Percentiles rank a stretch among this genome's conserved stretches.
Conservation (phyloP, 208 protist genomes). For the Leishmania mexicana region DNA sequence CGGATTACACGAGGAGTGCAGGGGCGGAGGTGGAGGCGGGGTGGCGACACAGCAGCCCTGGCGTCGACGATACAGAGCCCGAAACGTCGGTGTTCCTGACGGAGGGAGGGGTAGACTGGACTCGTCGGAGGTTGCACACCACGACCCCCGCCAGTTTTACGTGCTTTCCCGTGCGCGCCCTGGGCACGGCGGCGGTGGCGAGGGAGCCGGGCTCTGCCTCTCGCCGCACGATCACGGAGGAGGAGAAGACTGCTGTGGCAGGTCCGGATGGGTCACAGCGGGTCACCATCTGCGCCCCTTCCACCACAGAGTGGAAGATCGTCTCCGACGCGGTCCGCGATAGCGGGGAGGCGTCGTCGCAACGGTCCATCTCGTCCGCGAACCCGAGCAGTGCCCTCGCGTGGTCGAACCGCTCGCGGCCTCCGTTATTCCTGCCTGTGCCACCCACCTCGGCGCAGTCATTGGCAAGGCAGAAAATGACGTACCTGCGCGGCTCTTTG, state of each 20-base stretch:
- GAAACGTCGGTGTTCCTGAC: constrained; percentile 24
- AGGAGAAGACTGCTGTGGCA: neutral
- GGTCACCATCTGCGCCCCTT: neutral
- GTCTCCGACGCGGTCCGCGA: neutral
- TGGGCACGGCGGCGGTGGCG: neutral
- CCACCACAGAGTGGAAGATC: neutral
- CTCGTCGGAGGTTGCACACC: neutral
- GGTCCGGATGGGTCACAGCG: neutral
- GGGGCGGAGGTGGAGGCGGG: neutral
- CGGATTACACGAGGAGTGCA: neutral
- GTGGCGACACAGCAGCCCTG: neutral
- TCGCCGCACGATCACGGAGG: neutral
- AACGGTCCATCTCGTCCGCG: neutral
- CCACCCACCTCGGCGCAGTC: neutral
- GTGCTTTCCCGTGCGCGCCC: neutral
- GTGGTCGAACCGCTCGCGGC: constrained; percentile 2
- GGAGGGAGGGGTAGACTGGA: constrained; percentile 3
- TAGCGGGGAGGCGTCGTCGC: neutral
- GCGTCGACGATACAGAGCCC: neutral
- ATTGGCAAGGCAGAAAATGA: constrained; percentile 13
- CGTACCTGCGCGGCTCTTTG: constrained; percentile 8
- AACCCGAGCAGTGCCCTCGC: neutral
- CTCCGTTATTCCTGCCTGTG: neutral
- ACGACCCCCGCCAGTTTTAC: neutral
- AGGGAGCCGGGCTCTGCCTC: neutral